These are phyloP conservation scores for Elsinoe perseae DNA, from an alignment of 2,329 filamentous ascomycete species.

Conservation along the genomic window DNA sequence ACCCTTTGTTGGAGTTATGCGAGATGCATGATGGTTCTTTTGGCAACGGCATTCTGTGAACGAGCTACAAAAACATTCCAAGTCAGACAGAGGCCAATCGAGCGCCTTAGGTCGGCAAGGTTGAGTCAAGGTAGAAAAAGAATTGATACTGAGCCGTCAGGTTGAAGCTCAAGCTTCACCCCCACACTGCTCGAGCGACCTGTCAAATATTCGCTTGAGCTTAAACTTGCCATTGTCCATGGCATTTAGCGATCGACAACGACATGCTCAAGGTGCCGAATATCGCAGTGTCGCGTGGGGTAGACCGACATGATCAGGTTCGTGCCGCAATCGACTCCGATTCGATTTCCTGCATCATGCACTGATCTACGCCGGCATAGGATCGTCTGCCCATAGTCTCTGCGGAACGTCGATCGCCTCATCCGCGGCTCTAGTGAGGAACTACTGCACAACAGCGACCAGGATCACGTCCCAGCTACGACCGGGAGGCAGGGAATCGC, in stretches of 20 bases:
- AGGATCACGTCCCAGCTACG: neutral
- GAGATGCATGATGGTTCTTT: neutral
- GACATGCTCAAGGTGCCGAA: no score
- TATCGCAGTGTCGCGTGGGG: no score
- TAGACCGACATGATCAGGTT: neutral
- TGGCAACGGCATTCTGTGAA: neutral
- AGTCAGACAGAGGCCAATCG: neutral
- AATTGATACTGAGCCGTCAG: conserved; percentile 6
- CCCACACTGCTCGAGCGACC: neutral
- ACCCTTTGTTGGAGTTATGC: neutral
- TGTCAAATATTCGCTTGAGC: conserved; percentile 5
- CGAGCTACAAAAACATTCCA: neutral
- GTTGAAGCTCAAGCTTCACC: neutral
- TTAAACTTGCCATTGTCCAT: neutral
- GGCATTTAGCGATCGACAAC: neutral
- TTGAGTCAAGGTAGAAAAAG: neutral
- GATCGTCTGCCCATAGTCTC: neutral
- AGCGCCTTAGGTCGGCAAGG: no score
- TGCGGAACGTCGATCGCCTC: neutral
- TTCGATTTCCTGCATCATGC: neutral
- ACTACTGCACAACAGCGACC: conserved; percentile 12
- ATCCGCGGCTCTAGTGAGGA: conserved; percentile 6
- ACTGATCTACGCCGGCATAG: conserved; percentile 4
- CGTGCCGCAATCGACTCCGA: neutral
- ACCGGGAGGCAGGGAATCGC: neutral